Conservation (phyloP, 768 basidiomycete genomes). For the Pisolithus orientalis region DNA sequence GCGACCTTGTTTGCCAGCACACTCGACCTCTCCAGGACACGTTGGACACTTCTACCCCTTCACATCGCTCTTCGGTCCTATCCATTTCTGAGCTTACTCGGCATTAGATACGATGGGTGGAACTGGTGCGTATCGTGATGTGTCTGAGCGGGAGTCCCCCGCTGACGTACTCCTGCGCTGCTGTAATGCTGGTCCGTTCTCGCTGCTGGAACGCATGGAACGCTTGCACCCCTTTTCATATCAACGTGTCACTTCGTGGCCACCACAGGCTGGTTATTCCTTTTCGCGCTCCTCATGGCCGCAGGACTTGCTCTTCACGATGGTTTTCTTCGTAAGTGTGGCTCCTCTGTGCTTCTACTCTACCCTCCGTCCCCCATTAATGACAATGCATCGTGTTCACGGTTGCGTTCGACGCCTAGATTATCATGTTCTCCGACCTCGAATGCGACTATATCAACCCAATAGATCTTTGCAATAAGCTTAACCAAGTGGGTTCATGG, state of each 20-base stretch:
- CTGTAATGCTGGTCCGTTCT: not conserved
- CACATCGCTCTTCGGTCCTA: not conserved
- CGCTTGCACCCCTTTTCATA: not conserved
- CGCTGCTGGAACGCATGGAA: not conserved
- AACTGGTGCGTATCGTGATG: conserved; percentile 29
- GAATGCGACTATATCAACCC: conserved; percentile 99
- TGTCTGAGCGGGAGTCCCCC: no score
- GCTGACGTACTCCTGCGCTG: not conserved
- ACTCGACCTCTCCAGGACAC: no score
- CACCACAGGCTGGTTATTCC: conserved; percentile 84
- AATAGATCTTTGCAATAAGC: conserved; percentile 99
- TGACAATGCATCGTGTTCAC: not conserved
- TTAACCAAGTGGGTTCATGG: conserved; percentile 70
- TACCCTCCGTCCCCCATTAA: not conserved
- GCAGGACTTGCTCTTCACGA: conserved; percentile 94
- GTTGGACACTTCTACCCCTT: not conserved
- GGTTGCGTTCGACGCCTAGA: conserved; percentile 43
- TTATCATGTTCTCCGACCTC: conserved; percentile 99
- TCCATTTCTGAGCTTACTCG: not conserved
- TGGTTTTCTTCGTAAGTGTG: conserved; percentile 95
- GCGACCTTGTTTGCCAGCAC: no score
- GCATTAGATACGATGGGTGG: conserved; percentile 31
- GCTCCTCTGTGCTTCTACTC: not conserved
- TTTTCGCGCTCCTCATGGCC: conserved; percentile 93
- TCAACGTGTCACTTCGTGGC: not conserved